phyloP scores from a whole-genome alignment of 2,329 filamentous ascomycete genomes.

The Conoideocrella luteorostrata region DNA sequence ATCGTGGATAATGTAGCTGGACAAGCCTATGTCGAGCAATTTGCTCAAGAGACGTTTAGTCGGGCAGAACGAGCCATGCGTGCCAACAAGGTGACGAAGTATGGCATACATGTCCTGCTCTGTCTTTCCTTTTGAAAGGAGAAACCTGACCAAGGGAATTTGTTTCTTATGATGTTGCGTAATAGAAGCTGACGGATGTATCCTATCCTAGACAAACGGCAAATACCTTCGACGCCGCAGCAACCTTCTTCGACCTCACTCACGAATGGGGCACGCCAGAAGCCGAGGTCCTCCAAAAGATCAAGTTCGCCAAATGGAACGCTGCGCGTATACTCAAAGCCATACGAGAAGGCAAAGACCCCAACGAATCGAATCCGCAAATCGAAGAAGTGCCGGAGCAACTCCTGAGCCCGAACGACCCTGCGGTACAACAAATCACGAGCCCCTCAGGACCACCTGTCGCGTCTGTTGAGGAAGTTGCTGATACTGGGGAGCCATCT shows the following conservation, averaged over 20 bases:
- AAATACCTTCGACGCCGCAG: constrained; percentile 86
- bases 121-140: background rate
- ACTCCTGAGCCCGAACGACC: constrained; percentile 55
- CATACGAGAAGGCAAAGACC: constrained; percentile 83
- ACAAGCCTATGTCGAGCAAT: constrained; percentile 90
- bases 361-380: constrained; percentile 82
- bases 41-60: constrained; percentile 80
- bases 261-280: constrained; percentile 77
- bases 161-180: no score
- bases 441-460: constrained; percentile 29
- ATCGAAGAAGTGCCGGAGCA: constrained; percentile 34
- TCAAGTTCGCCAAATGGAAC: constrained; percentile 96
- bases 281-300: constrained; percentile 72
- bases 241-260: constrained; percentile 84
- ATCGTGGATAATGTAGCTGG: constrained; percentile 80
- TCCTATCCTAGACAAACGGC: constrained; percentile 73
- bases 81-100: constrained; percentile 79
- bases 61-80: constrained; percentile 76
- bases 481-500: constrained; percentile 35
- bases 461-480: constrained; percentile 47
- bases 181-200: no score
- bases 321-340: constrained; percentile 86
- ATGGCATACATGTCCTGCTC: constrained; percentile 11
- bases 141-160: no score
- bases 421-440: constrained; percentile 49